Conservation (phyloP, 306 rosid genomes). For the Vigna trinervia region DNA sequence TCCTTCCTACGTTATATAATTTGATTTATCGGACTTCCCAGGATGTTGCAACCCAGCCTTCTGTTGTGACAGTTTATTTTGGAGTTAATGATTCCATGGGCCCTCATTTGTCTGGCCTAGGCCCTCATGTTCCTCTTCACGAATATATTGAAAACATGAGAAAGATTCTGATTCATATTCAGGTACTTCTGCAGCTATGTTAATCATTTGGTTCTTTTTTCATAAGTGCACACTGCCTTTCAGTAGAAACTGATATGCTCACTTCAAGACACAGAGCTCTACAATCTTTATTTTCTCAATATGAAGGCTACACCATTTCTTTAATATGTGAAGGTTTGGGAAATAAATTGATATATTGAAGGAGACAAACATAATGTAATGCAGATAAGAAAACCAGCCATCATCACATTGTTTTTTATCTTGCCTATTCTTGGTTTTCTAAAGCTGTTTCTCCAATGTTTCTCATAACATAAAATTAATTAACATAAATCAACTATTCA, state of each 20-base stretch:
- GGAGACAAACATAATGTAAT: conserved; percentile 1
- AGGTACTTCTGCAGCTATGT: conserved; percentile 57
- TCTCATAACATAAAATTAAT: background rate
- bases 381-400: conserved; percentile 8
- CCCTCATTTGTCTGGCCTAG: conserved; percentile 82
- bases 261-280: conserved; percentile 13
- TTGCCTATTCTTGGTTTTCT: conserved; percentile 1
- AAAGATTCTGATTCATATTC: conserved; percentile 73
- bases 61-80: conserved; percentile 87
- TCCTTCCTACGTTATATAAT: conserved; percentile 23
- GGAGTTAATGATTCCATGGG: conserved; percentile 99
- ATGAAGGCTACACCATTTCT: background rate
- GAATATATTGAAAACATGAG: conserved; percentile 82
- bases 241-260: conserved; percentile 1
- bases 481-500: background rate
- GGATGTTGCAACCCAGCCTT: conserved; percentile 83
- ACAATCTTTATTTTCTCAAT: background rate
- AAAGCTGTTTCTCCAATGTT: background rate
- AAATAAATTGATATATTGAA: background rate
- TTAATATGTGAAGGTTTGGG: conserved; percentile 1
- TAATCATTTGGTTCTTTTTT: conserved; percentile 31
- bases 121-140: conserved; percentile 92
- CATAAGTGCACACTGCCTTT: conserved; percentile 4
- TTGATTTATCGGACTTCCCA: conserved; percentile 35
- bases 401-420: conserved; percentile 6